Percentiles rank a stretch among this genome's conserved stretches.
phyloP scores from a whole-genome alignment of 2,329 filamentous ascomycete genomes.

The Curvularia sp. region DNA sequence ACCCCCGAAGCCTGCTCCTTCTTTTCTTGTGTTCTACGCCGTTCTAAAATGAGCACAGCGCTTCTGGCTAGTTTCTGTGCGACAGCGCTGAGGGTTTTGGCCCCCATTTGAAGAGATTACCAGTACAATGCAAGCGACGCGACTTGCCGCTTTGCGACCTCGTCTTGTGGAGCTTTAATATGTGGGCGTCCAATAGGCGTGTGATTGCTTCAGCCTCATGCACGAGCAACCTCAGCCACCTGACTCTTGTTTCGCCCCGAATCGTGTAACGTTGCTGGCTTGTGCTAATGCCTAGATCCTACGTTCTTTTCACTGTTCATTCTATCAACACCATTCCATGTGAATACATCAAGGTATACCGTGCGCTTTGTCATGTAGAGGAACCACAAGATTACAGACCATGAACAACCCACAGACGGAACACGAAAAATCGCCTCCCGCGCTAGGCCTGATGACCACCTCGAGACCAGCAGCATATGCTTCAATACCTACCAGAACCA shows the following conservation, averaged over 20 bases:
- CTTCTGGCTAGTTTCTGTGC: background rate
- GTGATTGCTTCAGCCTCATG: constrained; percentile 25
- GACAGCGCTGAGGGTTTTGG: background rate
- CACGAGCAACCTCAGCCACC: constrained; percentile 19
- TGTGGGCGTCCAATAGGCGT: constrained; percentile 10
- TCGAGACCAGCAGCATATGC: constrained; percentile 27
- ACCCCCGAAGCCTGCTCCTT: background rate
- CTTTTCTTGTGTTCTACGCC: background rate
- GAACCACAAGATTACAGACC: background rate
- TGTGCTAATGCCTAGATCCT: background rate
- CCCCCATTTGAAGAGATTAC: background rate
- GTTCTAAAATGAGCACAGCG: background rate
- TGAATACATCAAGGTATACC: background rate
- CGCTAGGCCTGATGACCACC: constrained; percentile 25
- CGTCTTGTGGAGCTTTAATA: constrained; percentile 10
- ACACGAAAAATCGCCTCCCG: constrained; percentile 26
- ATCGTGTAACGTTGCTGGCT: constrained; percentile 12
- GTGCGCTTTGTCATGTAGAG: background rate
- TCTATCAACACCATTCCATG: too few relatives aligned
- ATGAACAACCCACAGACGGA: constrained; percentile 16
- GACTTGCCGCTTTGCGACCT: constrained; percentile 8
- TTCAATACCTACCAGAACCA: constrained; percentile 25
- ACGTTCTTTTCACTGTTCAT: background rate
- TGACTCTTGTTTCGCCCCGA: constrained; percentile 25
- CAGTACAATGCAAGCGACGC: constrained; percentile 17